Base-by-base conservation (phyloP, 306 rosid species). In the Prunus dulcis region DNA sequence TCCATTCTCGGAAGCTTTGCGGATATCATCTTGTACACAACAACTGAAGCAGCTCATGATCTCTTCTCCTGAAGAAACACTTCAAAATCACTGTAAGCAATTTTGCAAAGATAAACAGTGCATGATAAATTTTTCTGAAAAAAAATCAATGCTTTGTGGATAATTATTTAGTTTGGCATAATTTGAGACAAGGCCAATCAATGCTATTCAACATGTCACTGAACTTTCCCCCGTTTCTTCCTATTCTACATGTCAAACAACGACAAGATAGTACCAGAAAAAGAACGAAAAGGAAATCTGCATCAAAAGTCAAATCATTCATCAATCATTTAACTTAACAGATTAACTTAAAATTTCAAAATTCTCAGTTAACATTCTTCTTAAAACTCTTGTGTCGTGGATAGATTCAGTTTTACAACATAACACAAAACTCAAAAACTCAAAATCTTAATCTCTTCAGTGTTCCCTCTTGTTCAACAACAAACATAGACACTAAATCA, bases 31-130 rank as follows among this genome's bases (percentile, higher is more conserved):
- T 34, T 78, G 81, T 61, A 73, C 87, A 84, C 93, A 90, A 69
- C 90, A 93, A 71, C 92, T 80, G 79, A 93, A 93, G 85, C 92
- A 90, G 84, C 91, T 84, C 96, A 93, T 93, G 73, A 76, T 84
- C 76, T 78, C 81, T 74, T 41, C 34, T 66, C 82, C 84, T 88
- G 80, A 27, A 75, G 51, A 9, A 32, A 64, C 71, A 69, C 49
- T 68, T 67, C 76, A 61, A 25, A 30, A 61, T 25, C 67, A 43
- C 25, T 14, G 13, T 61, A 5, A 61, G 58, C 28, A 25, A 45
- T 45, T 18, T 73, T 61, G 19, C 56, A 41, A 3, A 41, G 43
- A 57, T 27, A 58, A 57, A 57, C 57, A 12, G 25, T 27, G 19
- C 19, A 18, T 25, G 14, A 73, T 17, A 43, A 17, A 19, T 3